Conservation (phyloP, 176 grass and related monocot species). For the Metroxylon sagu region DNA sequence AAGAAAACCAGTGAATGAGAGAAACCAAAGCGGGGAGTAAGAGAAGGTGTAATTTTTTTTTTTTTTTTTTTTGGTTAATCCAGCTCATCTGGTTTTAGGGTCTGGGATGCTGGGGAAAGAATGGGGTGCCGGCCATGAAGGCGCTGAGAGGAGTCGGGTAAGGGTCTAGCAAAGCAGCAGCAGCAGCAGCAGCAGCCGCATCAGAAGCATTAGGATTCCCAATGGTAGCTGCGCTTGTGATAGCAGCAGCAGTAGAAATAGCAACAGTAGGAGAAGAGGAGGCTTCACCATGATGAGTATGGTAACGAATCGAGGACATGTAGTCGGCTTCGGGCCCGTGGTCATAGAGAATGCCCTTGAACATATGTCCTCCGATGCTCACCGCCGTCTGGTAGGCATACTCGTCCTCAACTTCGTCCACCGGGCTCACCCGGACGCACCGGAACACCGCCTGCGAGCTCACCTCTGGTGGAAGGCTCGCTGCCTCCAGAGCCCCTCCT, state of each 20-base stretch:
- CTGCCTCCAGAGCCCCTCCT: slow-evolving; percentile 32
- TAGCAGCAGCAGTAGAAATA: slow-evolving; percentile 17
- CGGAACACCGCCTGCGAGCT: slow-evolving; percentile 86
- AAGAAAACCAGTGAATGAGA: too few species aligned
- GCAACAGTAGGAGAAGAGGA: slow-evolving; percentile 37
- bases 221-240: slow-evolving; percentile 8
- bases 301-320: slow-evolving; percentile 22
- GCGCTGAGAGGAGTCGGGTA: slow-evolving; percentile 65
- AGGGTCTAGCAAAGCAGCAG: slow-evolving; percentile 76
- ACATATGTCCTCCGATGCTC: slow-evolving; percentile 80
- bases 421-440: slow-evolving; percentile 53
- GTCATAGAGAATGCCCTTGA: slow-evolving; percentile 91
- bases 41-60: too few species aligned
- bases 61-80: too few species aligned
- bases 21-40: too few species aligned
- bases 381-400: slow-evolving; percentile 80
- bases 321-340: slow-evolving; percentile 41
- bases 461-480: slow-evolving; percentile 67
- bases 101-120: slow-evolving; percentile 52
- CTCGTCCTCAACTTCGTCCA: slow-evolving; percentile 69
- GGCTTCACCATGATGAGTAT: slow-evolving; percentile 31
- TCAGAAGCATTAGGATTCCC: not conserved
- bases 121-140: slow-evolving; percentile 44
- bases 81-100: slow-evolving; percentile 14
- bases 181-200: slow-evolving; percentile 52